Evolutionary conservation across 768 basidiomycete genomes (phyloP), one percentile per base, ranked within the genome.

Genomic region (Leucocoprinus leucothites): DNA sequence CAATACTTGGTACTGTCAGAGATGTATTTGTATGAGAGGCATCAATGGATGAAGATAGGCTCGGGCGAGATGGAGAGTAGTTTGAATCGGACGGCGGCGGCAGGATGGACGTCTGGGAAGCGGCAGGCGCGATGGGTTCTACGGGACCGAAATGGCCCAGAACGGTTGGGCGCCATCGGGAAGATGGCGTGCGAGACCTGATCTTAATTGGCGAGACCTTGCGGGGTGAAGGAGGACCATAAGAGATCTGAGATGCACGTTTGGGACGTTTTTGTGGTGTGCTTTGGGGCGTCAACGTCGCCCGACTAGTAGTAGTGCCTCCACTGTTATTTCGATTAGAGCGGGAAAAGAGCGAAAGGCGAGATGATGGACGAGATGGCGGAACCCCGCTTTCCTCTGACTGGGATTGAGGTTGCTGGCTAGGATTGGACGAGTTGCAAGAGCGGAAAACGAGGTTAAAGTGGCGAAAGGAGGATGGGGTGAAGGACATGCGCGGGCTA

Each of bases 161-260:
- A 21, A 89, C 79, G 58, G 78, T 82, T 9, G 87, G 84, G n/a
- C 84, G 76, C 81, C 81, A 85, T 67, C 71, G 79, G 48, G 80
- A 73, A 9, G 72, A 63, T 47, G 69, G 45, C 1, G 65, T 53
- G 38, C 48, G 58, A 44, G 58, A 2, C 61, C 53, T 22, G 52
- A 54, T 14, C 58, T 61, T 28, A 58, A 69, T 67, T 31, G 78
- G 63, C 16, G 77, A 74, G 38, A 80, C 77, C 50, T 80, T 63
- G 64, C 83, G 85, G 2, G 78, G 68, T 14, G 78, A 79, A 56
- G 79, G 71, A 57, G 64, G 72, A 63, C 86, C 81, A 50, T 69
- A 4, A 22, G 45, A 36, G 22, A 43, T 40, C 5, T 19, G 54
- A 14, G 54, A 38, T 49, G 58, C 25, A 21, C 40, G 45, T 5